phyloP scores from a whole-genome alignment of 2,329 filamentous ascomycete species.

The Alternaria sp. region DNA sequence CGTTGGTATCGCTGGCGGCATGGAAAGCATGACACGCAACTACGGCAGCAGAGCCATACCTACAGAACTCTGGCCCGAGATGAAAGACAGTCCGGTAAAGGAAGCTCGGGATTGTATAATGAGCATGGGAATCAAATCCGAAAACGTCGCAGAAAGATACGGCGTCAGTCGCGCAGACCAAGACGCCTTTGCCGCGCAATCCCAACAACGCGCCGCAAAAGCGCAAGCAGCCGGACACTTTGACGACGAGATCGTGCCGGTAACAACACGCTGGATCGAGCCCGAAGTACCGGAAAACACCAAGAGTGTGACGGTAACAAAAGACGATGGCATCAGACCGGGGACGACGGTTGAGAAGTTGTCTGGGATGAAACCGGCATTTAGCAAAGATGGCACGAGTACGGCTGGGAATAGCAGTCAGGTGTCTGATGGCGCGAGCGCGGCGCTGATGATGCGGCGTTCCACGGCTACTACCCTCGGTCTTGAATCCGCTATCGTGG shows the following conservation, averaged over 20 bases:
- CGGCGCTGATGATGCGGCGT: constrained; percentile 83
- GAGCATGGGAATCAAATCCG: constrained; percentile 90
- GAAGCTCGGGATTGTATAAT: constrained; percentile 88
- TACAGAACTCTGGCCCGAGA: constrained; percentile 76
- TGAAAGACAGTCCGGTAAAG: constrained; percentile 69
- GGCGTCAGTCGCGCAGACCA: constrained; percentile 77
- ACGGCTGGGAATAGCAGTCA: constrained; percentile 89
- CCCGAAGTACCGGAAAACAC: constrained; percentile 61
- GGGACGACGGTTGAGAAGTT: constrained; percentile 74
- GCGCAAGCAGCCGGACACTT: constrained; percentile 77
- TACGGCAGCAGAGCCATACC: constrained; percentile 88
- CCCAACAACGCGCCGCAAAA: constrained; percentile 74
- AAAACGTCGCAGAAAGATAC: constrained; percentile 86
- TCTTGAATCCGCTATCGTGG: constrained; percentile 73
- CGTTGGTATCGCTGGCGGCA: constrained; percentile 82
- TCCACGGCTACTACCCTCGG: constrained; percentile 78
- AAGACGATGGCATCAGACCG: constrained; percentile 84
- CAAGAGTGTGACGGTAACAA: constrained; percentile 71
- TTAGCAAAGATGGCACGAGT: constrained; percentile 74
- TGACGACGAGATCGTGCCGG: constrained; percentile 79
- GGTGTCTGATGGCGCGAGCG: constrained; percentile 87
- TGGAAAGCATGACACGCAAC: constrained; percentile 96
- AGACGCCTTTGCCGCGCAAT: constrained; percentile 80
- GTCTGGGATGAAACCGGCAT: constrained; percentile 83
- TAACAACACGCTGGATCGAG: constrained; percentile 74